These are phyloP conservation scores for Parathielavia hyrcaniae DNA, from an alignment of 495 filamentous ascomycete genomes.

Conservation along the genomic window DNA sequence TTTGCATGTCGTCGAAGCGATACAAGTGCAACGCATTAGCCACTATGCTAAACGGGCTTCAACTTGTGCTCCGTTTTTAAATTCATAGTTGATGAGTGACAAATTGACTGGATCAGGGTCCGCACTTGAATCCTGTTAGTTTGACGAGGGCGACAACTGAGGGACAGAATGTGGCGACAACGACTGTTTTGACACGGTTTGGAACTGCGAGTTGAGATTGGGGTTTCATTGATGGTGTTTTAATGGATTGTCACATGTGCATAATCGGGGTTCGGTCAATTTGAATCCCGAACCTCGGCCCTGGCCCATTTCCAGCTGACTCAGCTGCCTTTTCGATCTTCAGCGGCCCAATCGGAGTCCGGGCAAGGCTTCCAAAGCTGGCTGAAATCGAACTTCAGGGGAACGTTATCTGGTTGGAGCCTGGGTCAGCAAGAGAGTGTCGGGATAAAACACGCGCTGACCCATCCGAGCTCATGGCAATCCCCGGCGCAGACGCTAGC, in stretches of 20 bases:
- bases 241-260: no score
- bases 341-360: neutral
- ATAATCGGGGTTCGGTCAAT: neutral
- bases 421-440: neutral
- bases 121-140: no score
- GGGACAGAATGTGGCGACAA: no score
- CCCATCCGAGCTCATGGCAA: conserved; percentile 16
- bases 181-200: no score
- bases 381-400: neutral
- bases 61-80: no score
- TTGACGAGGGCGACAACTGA: no score
- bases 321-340: no score
- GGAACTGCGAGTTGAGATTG: no score
- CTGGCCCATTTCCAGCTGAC: neutral
- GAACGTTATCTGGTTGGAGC: neutral
- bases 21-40: conserved; percentile 35
- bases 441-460: conserved; percentile 1
- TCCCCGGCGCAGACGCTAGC: conserved; percentile 6
- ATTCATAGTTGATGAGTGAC: no score
- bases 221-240: no score
- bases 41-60: conserved; percentile 31
- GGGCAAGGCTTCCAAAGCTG: neutral
- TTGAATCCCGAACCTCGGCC: conserved; percentile 13
- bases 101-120: no score
- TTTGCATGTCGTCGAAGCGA: conserved; percentile 27